Evolutionary conservation across 2,329 filamentous ascomycete species (phyloP), one percentile per base, ranked within the genome.

Genomic region (Colletotrichum falcatum): DNA sequence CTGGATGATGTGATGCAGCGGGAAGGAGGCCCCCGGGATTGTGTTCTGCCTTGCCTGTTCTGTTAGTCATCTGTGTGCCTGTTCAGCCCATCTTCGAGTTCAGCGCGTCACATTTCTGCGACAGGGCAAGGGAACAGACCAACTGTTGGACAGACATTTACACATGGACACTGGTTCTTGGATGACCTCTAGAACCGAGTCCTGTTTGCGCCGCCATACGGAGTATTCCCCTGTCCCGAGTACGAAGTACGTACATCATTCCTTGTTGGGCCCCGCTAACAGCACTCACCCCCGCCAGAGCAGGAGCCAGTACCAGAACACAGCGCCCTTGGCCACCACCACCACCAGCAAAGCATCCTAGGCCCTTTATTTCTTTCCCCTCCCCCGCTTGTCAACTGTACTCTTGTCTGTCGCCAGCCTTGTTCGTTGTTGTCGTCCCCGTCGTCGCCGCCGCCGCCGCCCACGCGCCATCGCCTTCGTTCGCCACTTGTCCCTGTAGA

Each of bases 301-400:
- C 55, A 14, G 37, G 37, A 26, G 44, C 58, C 59, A 60, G 20
- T 37, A 18, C n/a, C 39, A 39, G 61, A 42, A 49, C 44, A 23
- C 48, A 49, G 48, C 48, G 48, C 14, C 7, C 48, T 39, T 26
- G 30, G 26, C 42, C 26, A 66, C 44, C 33, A 46, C 58, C n/a
- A 23, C 20, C 30, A 37, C 46, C 46, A 37, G 26, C 46, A 61
- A 18, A 59, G 44, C 58, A 68, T 54, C 68, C 51, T 42, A 35
- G 72, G 46, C 54, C 67, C 49, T 65, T 61, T 44, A 66, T 66
- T 65, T 65, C 55, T 61, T 69, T 46, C 63, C 70, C 53, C 55
- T 70, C 73, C 69, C 60, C 60, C 61, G 64, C 63, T 54, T 69
- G 56, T 37, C 33, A n/a, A 61, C 54, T 12, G 39, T 42, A n/a